Evolutionary conservation across 2,329 filamentous ascomycete species (phyloP).

Genomic region (Aurifilum marmelostoma): DNA sequence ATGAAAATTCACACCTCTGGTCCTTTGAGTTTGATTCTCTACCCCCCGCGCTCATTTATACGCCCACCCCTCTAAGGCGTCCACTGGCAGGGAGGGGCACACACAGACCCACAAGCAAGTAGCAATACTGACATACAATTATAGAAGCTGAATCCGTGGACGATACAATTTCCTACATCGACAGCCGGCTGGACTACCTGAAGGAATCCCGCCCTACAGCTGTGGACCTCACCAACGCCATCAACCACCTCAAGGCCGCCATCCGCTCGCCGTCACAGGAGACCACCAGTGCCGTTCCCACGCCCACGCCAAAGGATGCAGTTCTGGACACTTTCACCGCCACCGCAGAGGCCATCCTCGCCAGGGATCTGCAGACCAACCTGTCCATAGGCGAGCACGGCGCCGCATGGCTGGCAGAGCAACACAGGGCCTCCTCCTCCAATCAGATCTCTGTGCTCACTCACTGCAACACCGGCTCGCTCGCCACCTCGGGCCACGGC

Average conservation of each 20-base stretch:
- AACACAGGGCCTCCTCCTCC: constrained; percentile 53
- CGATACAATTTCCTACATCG: constrained; percentile 72
- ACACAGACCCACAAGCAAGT: neutral
- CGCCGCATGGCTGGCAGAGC: constrained; percentile 76
- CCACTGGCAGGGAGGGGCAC: neutral
- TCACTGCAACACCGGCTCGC: constrained; percentile 96
- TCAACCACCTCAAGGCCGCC: constrained; percentile 72
- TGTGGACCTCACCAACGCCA: constrained; percentile 91
- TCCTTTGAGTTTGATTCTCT: neutral
- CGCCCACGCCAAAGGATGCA: constrained; percentile 48
- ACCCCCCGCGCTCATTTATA: constrained; percentile 13
- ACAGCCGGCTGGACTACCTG: constrained; percentile 80
- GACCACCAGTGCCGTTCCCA: constrained; percentile 34
- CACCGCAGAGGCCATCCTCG: constrained; percentile 83
- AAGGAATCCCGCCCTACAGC: constrained; percentile 90
- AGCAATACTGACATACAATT: neutral
- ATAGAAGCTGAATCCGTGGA: constrained; percentile 47
- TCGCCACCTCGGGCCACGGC: constrained; percentile 96
- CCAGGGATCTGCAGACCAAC: constrained; percentile 87
- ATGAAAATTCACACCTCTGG: constrained; percentile 25
- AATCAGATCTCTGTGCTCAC: constrained; percentile 79
- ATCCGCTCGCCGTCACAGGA: constrained; percentile 55
- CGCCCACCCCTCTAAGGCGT: constrained; percentile 10
- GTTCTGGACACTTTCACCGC: constrained; percentile 74
- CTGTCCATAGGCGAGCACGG: constrained; percentile 81